These are phyloP conservation scores for Amaranthus cruentus DNA, from an alignment of 148 eudicot genomes.

Conservation along the genomic window DNA sequence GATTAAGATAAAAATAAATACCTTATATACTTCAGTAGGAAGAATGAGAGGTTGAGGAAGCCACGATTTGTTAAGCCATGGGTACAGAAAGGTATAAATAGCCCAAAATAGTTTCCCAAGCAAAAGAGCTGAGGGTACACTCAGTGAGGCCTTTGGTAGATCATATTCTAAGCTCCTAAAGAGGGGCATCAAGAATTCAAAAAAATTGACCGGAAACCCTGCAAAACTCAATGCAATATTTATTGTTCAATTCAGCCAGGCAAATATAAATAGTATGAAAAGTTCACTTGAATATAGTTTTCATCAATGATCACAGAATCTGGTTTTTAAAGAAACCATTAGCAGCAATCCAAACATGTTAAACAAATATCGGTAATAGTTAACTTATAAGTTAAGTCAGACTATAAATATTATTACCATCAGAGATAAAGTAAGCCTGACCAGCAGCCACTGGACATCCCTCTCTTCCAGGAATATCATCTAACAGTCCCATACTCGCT, in stretches of 20 bases:
- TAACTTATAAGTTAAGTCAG: neutral
- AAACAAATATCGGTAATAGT: neutral
- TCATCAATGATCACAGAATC: too few relatives aligned
- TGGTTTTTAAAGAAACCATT: neutral
- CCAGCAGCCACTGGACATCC: slow-evolving; percentile 80
- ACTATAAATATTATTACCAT: slow-evolving; percentile 43
- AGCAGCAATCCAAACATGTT: neutral
- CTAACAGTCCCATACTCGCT: slow-evolving; percentile 97
- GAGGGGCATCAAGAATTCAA: slow-evolving; percentile 65
- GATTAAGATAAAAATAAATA: slow-evolving; percentile 7
- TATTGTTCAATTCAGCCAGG: neutral
- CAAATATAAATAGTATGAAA: neutral
- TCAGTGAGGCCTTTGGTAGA: slow-evolving; percentile 49
- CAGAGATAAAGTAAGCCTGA: slow-evolving; percentile 87
- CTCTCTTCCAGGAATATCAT: slow-evolving; percentile 77
- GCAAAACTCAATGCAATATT: slow-evolving; percentile 14
- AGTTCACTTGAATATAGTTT: neutral
- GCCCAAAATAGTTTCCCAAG: slow-evolving; percentile 51
- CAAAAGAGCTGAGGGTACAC: slow-evolving; percentile 57
- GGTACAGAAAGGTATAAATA: slow-evolving; percentile 66
- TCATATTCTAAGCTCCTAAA: slow-evolving; percentile 75
- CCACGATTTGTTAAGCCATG: slow-evolving; percentile 71
- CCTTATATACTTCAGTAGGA: slow-evolving; percentile 95
- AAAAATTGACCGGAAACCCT: slow-evolving; percentile 82
- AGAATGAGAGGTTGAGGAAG: slow-evolving; percentile 85